A percentile compares a stretch with the other conserved stretches of the same genome.
phyloP scores from a whole-genome alignment of 1,139 yeast species.

The Petasospora fabianii region DNA sequence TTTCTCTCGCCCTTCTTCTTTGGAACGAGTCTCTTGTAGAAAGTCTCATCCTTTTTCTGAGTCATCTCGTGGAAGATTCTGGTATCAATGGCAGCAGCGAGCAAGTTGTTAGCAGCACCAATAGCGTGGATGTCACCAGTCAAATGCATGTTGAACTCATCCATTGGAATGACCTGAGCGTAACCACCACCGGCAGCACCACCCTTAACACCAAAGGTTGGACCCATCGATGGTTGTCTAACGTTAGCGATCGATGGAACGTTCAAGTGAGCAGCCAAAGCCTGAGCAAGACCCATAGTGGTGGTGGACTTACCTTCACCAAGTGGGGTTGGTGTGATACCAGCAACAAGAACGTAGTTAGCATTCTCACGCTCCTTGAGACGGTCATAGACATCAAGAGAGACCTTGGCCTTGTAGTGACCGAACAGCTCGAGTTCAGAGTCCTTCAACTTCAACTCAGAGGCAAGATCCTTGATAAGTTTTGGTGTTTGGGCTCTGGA shows the following conservation, averaged over 20 bases:
- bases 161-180: slow-evolving; percentile 85
- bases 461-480: slow-evolving; percentile 57
- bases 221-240: slow-evolving; percentile 86
- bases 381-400: slow-evolving; percentile 56
- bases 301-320: slow-evolving; percentile 85
- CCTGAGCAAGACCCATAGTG: slow-evolving; percentile 76
- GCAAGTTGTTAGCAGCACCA: slow-evolving; percentile 71
- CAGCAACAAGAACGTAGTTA: slow-evolving; percentile 69
- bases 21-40: slow-evolving; percentile 70
- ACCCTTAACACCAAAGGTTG: slow-evolving; percentile 84
- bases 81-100: slow-evolving; percentile 82
- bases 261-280: slow-evolving; percentile 70
- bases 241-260: slow-evolving; percentile 73
- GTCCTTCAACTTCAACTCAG: slow-evolving; percentile 45
- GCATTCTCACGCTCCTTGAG: slow-evolving; percentile 61
- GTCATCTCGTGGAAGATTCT: slow-evolving; percentile 79
- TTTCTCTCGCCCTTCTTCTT: slow-evolving; percentile 59
- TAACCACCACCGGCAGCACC: slow-evolving; percentile 92
- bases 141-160: slow-evolving; percentile 79
- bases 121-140: slow-evolving; percentile 86
- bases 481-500: slow-evolving; percentile 73
- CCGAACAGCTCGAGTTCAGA: slow-evolving; percentile 73
- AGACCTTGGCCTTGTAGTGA: slow-evolving; percentile 70
- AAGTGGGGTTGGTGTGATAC: slow-evolving; percentile 79
- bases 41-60: slow-evolving; percentile 59